Percentiles rank a stretch among this genome's conserved stretches.
phyloP scores from a whole-genome alignment of 192 early-diverging fungal species.

The Entophlyctis luteolus region DNA sequence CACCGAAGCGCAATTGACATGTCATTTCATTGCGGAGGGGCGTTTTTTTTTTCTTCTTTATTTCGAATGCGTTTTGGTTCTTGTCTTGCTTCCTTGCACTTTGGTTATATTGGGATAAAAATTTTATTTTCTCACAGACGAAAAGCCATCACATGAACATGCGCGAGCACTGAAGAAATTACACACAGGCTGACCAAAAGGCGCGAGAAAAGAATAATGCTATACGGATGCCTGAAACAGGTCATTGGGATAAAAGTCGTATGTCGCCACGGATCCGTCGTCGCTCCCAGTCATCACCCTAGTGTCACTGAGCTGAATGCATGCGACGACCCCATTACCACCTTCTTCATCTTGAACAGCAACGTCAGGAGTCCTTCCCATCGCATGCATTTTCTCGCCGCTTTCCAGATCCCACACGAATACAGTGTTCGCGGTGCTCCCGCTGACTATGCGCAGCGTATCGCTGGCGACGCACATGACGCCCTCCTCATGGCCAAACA shows the following conservation, averaged over 20 bases:
- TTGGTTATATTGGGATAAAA: too few relatives aligned
- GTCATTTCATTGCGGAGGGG: too few relatives aligned
- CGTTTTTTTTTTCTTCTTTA: too few relatives aligned
- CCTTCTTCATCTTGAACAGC: constrained; percentile 77
- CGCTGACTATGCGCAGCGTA: constrained; percentile 73
- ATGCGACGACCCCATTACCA: constrained; percentile 78
- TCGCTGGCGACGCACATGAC: constrained; percentile 79
- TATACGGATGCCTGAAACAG: not conserved
- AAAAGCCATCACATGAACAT: too few relatives aligned
- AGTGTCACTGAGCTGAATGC: constrained; percentile 81
- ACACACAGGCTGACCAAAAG: too few relatives aligned
- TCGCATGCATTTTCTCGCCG: constrained; percentile 52
- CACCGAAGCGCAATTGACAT: too few relatives aligned
- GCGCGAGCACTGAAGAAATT: too few relatives aligned
- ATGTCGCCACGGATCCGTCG: constrained; percentile 74
- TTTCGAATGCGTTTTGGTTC: too few relatives aligned
- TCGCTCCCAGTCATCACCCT: constrained; percentile 81
- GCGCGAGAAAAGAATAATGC: too few relatives aligned
- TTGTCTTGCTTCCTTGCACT: too few relatives aligned
- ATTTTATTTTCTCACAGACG: too few relatives aligned
- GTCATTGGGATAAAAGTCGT: constrained; percentile 63
- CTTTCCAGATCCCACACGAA: constrained; percentile 89
- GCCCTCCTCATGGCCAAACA: constrained; percentile 81
- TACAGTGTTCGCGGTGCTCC: constrained; percentile 79
- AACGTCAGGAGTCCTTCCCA: constrained; percentile 78